Evolutionary conservation across 257 asterid genomes (phyloP), one percentile per base, ranked within the genome.

Genomic region (Primulina eburnea): DNA sequence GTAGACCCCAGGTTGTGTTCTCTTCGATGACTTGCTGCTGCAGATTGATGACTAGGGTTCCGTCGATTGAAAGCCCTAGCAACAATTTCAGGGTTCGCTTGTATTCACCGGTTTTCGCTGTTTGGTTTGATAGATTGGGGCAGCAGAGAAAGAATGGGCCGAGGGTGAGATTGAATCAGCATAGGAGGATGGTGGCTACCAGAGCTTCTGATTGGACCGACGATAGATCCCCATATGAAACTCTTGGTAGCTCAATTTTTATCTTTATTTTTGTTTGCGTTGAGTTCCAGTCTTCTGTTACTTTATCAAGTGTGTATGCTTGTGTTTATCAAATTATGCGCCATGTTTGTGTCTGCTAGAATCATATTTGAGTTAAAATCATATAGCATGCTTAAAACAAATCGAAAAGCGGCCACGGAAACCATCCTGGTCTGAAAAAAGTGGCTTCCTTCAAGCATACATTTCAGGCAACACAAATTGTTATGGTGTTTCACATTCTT

Each of bases 181-280:
- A 89, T 76, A 77, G 95, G 81, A 79, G 90, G 75, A 89, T 83
- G 88, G 94, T 82, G 67, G 83, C 90, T 24, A 89, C 91, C 10
- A 84, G 75, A 83, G 92, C 96, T 73, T 82, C 90, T 30, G 85
- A 89, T 80, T 93, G 99, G 97, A 80, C 90, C 0, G 88, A 82
- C 43, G 72, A 89, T 64, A 93, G 85, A 70, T 90, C 98, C 60
- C 98, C 98, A 0, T 90, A 93, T 47, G 89, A 93, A 80, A 89
- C 93, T 63, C 87, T 90, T 1, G 96, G 97, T 93, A 78, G 52
- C 4, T 66, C 5, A 35, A 3, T 9, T 57, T 60, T 64, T 11
- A 16, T 5, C 8, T 5, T 29, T 17, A 14, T 32, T 4, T 66
- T 17, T 14, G 62, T 53, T 24, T 53, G 7, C 30, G 5, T 53